Conservation (phyloP, 257 asterid genomes). For the Solanum appendiculatum region DNA sequence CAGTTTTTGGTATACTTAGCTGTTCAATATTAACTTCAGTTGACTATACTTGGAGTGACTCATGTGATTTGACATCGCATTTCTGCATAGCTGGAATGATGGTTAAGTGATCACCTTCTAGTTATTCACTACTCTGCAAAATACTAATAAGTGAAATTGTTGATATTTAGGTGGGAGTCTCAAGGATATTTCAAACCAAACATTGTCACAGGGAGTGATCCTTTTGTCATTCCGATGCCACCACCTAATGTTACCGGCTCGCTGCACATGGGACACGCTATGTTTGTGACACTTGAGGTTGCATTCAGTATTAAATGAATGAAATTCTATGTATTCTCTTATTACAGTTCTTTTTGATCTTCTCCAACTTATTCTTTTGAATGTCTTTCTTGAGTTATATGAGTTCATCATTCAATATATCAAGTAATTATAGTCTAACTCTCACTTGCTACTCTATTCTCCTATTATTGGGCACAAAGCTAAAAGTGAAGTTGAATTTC, state of each 20-base stretch:
- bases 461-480: neutral
- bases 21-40: neutral
- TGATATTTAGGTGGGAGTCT: slow-evolving; percentile 92
- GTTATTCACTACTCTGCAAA: neutral
- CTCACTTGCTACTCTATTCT: neutral
- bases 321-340: neutral
- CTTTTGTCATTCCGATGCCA: slow-evolving; percentile 92
- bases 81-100: neutral
- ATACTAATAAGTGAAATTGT: neutral
- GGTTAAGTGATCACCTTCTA: neutral
- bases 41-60: neutral
- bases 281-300: slow-evolving; percentile 99
- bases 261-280: slow-evolving; percentile 99
- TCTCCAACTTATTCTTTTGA: neutral
- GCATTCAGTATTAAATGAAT: neutral
- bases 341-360: neutral
- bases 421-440: neutral
- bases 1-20: neutral
- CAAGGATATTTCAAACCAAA: slow-evolving; percentile 94
- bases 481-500: neutral
- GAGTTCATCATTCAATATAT: neutral
- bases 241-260: slow-evolving; percentile 99
- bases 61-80: neutral
- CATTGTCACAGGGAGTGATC: slow-evolving; percentile 53
- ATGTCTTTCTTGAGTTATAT: neutral